These are phyloP conservation scores for Wickerhamomyces subpelliculosus DNA, from an alignment of 805 yeast species.

Conservation along the genomic window DNA sequence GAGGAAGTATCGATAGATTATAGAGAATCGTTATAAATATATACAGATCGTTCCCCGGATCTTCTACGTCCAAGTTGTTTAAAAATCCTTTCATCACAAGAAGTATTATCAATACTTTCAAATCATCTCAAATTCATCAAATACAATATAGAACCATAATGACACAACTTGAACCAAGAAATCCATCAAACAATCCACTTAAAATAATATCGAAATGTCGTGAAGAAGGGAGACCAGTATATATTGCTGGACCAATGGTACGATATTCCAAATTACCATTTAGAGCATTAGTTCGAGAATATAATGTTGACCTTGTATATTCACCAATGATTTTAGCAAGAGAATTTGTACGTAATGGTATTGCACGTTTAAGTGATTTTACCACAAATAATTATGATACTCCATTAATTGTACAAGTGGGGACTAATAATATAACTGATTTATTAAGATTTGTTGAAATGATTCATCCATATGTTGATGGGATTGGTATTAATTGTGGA, in stretches of 20 bases:
- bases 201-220: slow-evolving; percentile 41
- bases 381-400: slow-evolving; percentile 67
- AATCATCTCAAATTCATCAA: too few relatives aligned
- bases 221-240: slow-evolving; percentile 46
- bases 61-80: too few relatives aligned
- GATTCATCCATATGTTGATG: slow-evolving; percentile 89
- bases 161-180: slow-evolving; percentile 17
- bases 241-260: slow-evolving; percentile 92
- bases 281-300: slow-evolving; percentile 69
- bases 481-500: slow-evolving; percentile 93
- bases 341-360: slow-evolving; percentile 80
- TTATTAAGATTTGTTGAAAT: slow-evolving; percentile 75
- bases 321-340: slow-evolving; percentile 96
- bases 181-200: slow-evolving; percentile 45
- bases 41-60: too few relatives aligned
- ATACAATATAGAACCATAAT: background rate
- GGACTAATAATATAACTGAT: slow-evolving; percentile 79
- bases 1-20: too few relatives aligned
- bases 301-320: slow-evolving; percentile 75
- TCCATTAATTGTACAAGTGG: slow-evolving; percentile 83
- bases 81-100: too few relatives aligned
- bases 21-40: too few relatives aligned
- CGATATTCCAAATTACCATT: slow-evolving; percentile 92
- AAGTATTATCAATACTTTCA: too few relatives aligned
- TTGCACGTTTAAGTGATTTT: slow-evolving; percentile 81